A percentile compares a stretch with the other conserved stretches of the same genome.
Evolutionary conservation across 495 filamentous ascomycete genomes (phyloP).

Genomic region (Neurospora africana): DNA sequence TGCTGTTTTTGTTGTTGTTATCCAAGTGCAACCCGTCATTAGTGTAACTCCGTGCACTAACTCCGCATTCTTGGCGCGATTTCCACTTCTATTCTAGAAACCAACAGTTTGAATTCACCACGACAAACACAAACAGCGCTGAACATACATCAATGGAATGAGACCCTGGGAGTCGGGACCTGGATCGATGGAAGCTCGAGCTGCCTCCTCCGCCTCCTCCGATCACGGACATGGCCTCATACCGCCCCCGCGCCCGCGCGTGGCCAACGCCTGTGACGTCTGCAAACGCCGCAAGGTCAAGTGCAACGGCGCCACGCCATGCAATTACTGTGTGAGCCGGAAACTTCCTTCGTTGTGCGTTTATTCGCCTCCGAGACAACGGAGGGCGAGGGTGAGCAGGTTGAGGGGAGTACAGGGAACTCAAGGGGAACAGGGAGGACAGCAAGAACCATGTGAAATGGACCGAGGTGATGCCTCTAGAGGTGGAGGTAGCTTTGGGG

Average conservation of each 20-base stretch:
- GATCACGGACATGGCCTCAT: not conserved
- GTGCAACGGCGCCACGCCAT: slow-evolving; percentile 28
- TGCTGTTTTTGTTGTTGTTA: not conserved
- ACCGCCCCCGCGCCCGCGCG: slow-evolving; percentile 17
- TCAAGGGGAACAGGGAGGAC: not conserved
- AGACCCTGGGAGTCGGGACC: not conserved
- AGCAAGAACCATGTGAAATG: not conserved
- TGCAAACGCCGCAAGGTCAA: slow-evolving; percentile 37
- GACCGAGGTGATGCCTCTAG: not conserved
- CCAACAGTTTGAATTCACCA: not conserved
- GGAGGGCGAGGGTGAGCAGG: not conserved
- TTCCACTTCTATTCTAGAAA: not conserved
- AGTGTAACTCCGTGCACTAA: not conserved
- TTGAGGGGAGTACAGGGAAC: not conserved
- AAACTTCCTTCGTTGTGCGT: slow-evolving; percentile 16
- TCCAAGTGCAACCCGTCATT: not conserved
- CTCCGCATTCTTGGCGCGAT: not conserved
- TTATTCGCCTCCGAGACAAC: slow-evolving; percentile 4
- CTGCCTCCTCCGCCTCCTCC: not conserved
- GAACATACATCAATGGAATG: not conserved
- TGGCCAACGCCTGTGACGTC: slow-evolving; percentile 34
- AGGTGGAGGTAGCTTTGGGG: not conserved
- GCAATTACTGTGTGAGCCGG: slow-evolving; percentile 23
- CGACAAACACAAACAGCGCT: not conserved
- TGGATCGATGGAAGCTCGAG: not conserved